Conservation (phyloP, 2,329 filamentous ascomycete species). For the Elsinoe ampelina region DNA sequence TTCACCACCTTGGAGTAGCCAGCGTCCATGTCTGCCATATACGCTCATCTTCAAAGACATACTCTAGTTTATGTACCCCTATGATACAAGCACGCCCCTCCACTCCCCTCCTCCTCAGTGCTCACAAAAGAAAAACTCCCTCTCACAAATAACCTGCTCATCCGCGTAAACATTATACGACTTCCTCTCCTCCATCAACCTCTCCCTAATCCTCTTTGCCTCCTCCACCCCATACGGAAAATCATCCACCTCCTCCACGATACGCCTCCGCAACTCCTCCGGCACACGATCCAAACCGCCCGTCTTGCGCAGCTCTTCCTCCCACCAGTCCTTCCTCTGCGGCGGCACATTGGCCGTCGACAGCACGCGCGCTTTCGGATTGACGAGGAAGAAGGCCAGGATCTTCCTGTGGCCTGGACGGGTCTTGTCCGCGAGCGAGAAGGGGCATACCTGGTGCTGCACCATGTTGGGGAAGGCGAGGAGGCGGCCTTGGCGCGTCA, state of each 20-base stretch:
- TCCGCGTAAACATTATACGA: conserved; percentile 18
- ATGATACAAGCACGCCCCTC: no score
- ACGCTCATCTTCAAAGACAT: no score
- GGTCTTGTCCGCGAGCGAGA: conserved; percentile 40
- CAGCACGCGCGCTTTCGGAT: conserved; percentile 43
- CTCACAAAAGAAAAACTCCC: conserved; percentile 24
- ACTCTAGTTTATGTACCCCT: no score
- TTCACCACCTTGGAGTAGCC: no score
- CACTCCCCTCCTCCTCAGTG: conserved; percentile 17
- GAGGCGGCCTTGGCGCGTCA: conserved; percentile 39
- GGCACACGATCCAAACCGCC: conserved; percentile 20
- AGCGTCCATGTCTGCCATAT: no score
- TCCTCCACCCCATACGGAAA: conserved; percentile 24
- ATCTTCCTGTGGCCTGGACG: conserved; percentile 48
- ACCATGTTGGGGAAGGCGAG: conserved; percentile 46
- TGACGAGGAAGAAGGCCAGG: conserved; percentile 49
- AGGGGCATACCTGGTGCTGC: conserved; percentile 43
- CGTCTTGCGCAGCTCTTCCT: conserved; percentile 13
- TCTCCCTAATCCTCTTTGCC: conserved; percentile 21
- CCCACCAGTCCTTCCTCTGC: conserved; percentile 39
- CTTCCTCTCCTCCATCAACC: conserved; percentile 27
- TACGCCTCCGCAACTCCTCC: conserved; percentile 22
- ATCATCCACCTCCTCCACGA: conserved; percentile 22
- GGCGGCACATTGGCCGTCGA: conserved; percentile 43
- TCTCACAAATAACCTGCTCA: conserved; percentile 10